Evolutionary conservation across 1,284 basidiomycete genomes (phyloP).

Genomic region (Melampsora occidentalis): DNA sequence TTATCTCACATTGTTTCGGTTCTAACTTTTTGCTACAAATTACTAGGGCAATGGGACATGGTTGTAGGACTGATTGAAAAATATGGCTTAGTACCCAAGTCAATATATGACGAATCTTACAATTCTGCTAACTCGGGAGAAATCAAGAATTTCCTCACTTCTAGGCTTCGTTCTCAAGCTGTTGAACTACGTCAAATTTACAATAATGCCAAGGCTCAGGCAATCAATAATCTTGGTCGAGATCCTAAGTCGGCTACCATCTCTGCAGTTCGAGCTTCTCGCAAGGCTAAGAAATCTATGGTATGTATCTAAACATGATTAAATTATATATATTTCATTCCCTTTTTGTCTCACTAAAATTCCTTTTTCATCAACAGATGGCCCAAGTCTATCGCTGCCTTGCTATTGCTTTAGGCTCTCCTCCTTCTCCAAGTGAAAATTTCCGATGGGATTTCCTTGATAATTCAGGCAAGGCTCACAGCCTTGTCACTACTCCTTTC

Average conservation of each 20-base stretch:
- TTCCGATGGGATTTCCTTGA: constrained; percentile 80
- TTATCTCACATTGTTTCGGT: too few relatives aligned
- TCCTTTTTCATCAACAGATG: constrained; percentile 51
- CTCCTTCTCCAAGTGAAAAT: constrained; percentile 67
- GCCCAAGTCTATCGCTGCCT: constrained; percentile 73
- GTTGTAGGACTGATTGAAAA: constrained; percentile 77
- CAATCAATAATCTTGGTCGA: constrained; percentile 35
- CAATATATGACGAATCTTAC: constrained; percentile 80
- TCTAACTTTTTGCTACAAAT: too few relatives aligned
- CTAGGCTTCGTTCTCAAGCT: constrained; percentile 84
- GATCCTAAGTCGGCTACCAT: background rate
- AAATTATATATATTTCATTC: constrained; percentile 62
- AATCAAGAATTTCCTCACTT: constrained; percentile 75
- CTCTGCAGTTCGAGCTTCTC: constrained; percentile 7
- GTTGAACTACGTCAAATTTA: constrained; percentile 67
- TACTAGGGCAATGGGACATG: constrained; percentile 65
- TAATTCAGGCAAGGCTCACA: constrained; percentile 69
- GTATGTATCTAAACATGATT: constrained; percentile 48
- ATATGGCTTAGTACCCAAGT: constrained; percentile 74
- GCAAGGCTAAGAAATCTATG: constrained; percentile 45
- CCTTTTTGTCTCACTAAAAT: constrained; percentile 61
- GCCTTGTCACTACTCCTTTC: constrained; percentile 72
- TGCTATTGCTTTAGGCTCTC: constrained; percentile 78
- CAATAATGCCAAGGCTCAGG: constrained; percentile 59
- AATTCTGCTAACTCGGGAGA: constrained; percentile 72